Conservation (phyloP, 1,139 yeast genomes). For the Arxiozyma telluris region DNA sequence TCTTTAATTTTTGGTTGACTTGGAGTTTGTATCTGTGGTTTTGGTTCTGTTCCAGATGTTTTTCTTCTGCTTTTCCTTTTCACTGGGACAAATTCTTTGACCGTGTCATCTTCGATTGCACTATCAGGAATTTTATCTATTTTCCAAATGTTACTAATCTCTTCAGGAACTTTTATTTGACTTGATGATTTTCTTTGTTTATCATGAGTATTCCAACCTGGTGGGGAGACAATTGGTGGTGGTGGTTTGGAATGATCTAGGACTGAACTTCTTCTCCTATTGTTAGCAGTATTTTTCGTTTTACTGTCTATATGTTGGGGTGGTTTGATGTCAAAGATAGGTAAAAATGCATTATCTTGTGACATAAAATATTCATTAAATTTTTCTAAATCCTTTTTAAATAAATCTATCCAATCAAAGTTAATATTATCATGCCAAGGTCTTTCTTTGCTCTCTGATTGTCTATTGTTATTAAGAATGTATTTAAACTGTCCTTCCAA, state of each 20-base stretch:
- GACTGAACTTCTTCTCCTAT: conserved; percentile 5
- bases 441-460: background rate
- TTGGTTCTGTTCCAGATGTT: background rate
- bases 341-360: conserved; percentile 37
- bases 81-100: conserved; percentile 16
- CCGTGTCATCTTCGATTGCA: conserved; percentile 11
- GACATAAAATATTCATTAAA: conserved; percentile 48
- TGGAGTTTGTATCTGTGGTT: background rate
- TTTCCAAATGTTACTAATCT: background rate
- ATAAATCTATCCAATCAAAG: conserved; percentile 21
- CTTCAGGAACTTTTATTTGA: background rate
- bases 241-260: background rate
- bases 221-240: background rate
- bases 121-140: conserved; percentile 3
- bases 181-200: background rate
- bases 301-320: background rate
- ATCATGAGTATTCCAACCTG: background rate
- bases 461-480: conserved; percentile 1
- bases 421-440: conserved; percentile 27
- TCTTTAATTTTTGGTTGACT: background rate
- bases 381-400: conserved; percentile 29
- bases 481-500: conserved; percentile 27
- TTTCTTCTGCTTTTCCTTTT: conserved; percentile 11
- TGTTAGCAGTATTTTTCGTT: background rate
- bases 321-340: conserved; percentile 37